A percentile compares a stretch with the other conserved stretches of the same genome.
These are phyloP conservation scores for Thuja plicata DNA, from an alignment of 83 land plant species.

Conservation along the genomic window DNA sequence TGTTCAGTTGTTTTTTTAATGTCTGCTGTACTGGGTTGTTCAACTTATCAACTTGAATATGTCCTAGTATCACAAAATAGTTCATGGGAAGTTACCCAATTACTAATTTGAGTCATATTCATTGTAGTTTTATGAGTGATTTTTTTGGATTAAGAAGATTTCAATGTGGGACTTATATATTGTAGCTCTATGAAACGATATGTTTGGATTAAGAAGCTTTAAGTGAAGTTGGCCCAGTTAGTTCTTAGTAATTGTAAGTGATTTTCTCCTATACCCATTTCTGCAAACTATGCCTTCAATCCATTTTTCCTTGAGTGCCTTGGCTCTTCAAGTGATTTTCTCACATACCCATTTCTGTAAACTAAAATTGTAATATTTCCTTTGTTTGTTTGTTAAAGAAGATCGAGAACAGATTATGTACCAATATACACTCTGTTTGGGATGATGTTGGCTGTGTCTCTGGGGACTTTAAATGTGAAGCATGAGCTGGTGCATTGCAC, in stretches of 20 bases:
- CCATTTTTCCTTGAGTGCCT: too few relatives aligned
- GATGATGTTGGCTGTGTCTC: slow-evolving; percentile 28
- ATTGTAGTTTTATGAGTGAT: neutral
- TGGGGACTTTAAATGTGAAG: slow-evolving; percentile 40
- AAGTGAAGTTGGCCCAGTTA: neutral
- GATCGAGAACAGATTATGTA: slow-evolving; percentile 17
- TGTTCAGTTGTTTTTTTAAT: neutral
- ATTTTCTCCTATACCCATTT: too few relatives aligned
- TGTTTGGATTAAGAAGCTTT: neutral
- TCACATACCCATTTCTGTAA: too few relatives aligned
- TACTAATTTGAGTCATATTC: too few relatives aligned
- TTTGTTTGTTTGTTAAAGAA: too few relatives aligned
- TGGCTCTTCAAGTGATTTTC: too few relatives aligned
- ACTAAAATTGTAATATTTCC: too few relatives aligned
- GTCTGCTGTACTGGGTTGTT: neutral
- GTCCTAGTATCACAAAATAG: neutral
- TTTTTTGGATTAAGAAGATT: neutral
- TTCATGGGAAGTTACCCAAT: neutral
- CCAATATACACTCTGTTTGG: slow-evolving; percentile 45
- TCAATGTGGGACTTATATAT: neutral
- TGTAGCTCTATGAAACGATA: neutral
- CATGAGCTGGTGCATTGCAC: slow-evolving; percentile 45
- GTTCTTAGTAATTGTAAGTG: neutral
- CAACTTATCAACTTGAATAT: neutral
- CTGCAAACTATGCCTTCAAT: too few relatives aligned